Evolutionary conservation across 2,329 filamentous ascomycete species (phyloP), one percentile per base, ranked within the genome.

Genomic region (Calonectria naviculata): DNA sequence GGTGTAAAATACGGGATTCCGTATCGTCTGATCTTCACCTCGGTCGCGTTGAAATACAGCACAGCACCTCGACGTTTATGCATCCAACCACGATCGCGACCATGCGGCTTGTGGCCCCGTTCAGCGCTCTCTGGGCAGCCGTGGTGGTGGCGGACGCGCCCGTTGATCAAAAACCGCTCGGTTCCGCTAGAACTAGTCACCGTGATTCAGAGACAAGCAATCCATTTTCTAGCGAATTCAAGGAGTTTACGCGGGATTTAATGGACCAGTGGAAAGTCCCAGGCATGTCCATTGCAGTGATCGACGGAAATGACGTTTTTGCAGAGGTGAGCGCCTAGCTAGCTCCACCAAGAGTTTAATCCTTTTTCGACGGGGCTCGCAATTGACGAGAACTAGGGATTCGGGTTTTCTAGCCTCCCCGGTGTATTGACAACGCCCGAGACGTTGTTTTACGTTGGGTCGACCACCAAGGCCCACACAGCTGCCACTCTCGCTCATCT

Each of bases 391-490:
- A 31, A 9, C 24, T 19, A 81, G 80, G 78, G 74, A 13, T 81
- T 78, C 47, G 80, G 81, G 2, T 73, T 67, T 31, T 0, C 26
- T 81, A 13, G 52, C 13, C n/a, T n/a, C n/a, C n/a, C n/a, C n/a
- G n/a, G n/a, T n/a, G n/a, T n/a, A n/a, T n/a, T n/a, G n/a, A 80
- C 72, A 71, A 84, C 74, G 76, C 83, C 61, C 66, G 81, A 86
- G 29, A 90, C 89, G 0, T 81, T 91, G 2, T 91, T 88, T 80
- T 89, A 87, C 68, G 84, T 83, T 3, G 90, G 85, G 2, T 90
- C 88, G 49, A 89, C 85, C 0, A 89, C 88, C 28, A 91, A 91
- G 77, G 86, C 88, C 3, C 85, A 89, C 56, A 87, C 86, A 0
- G 85, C 87, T 1, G 88, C 88, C 1, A 83, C 84, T 0, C 78